Percentiles rank a stretch among this genome's conserved stretches.
phyloP scores from a whole-genome alignment of 208 protist genomes.

The Leptomonas pyrrhocoris region DNA sequence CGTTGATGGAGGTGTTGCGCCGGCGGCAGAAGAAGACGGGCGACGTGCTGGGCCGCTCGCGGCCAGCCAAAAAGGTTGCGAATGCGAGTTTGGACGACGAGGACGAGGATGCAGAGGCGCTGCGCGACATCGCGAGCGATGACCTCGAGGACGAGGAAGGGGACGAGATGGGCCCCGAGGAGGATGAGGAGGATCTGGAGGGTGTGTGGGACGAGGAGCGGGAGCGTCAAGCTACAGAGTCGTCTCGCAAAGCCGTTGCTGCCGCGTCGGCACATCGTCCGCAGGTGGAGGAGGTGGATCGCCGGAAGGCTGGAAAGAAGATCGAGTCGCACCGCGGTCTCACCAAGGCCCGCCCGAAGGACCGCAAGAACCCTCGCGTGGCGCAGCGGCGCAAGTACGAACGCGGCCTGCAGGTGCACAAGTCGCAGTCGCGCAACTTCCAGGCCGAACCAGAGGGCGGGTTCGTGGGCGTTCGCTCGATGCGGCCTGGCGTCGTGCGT shows the following conservation, averaged over 20 bases:
- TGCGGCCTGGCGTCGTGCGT: slow-evolving; percentile 81
- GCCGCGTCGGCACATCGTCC: slow-evolving; percentile 19
- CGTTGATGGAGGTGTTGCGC: slow-evolving; percentile 80
- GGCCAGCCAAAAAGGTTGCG: slow-evolving; percentile 21
- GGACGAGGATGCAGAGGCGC: slow-evolving; percentile 34
- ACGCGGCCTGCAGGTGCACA: slow-evolving; percentile 83
- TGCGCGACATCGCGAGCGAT: slow-evolving; percentile 32
- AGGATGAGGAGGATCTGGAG: slow-evolving; percentile 64
- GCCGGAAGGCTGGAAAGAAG: slow-evolving; percentile 81
- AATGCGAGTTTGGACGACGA: slow-evolving; percentile 17
- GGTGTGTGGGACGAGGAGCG: slow-evolving; percentile 71
- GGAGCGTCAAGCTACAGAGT: slow-evolving; percentile 40
- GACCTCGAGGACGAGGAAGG: slow-evolving; percentile 13
- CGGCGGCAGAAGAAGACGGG: slow-evolving; percentile 54
- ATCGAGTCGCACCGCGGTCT: slow-evolving; percentile 91
- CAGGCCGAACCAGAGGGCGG: slow-evolving; percentile 85
- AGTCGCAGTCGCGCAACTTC: slow-evolving; percentile 74
- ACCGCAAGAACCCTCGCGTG: slow-evolving; percentile 89
- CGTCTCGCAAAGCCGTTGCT: slow-evolving; percentile 23
- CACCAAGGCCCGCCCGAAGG: slow-evolving; percentile 87
- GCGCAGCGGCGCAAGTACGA: slow-evolving; percentile 90
- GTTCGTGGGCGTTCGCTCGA: slow-evolving; percentile 71
- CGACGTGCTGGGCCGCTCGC: slow-evolving; percentile 31
- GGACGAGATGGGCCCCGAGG: slow-evolving; percentile 22
- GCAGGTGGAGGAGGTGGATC: slow-evolving; percentile 64